phyloP scores from a whole-genome alignment of 2,329 filamentous ascomycete genomes.

The Scedosporium boydii region DNA sequence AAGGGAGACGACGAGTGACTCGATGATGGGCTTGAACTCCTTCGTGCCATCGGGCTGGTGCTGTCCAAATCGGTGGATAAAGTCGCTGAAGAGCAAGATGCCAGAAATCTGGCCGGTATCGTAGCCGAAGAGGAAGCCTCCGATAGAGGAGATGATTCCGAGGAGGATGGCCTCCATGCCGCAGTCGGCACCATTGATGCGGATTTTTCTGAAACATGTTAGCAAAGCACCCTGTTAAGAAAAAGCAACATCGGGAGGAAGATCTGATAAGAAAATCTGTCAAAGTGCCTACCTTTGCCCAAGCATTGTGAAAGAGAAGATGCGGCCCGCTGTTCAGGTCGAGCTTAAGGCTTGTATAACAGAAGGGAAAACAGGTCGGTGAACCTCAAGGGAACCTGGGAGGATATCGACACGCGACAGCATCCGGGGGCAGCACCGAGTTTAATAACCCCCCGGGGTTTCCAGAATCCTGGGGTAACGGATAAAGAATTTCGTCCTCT shows the following conservation, averaged over 20 bases:
- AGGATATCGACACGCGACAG: neutral
- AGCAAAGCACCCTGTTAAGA: neutral
- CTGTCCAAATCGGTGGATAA: constrained; percentile 40
- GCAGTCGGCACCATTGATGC: constrained; percentile 31
- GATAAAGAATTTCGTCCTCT: neutral
- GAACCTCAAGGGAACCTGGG: neutral
- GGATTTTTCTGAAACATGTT: constrained; percentile 23
- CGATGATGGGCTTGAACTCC: constrained; percentile 30
- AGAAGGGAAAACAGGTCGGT: neutral
- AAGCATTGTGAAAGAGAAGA: neutral
- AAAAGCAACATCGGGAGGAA: neutral
- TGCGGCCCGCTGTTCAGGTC: neutral
- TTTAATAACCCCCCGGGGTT: neutral
- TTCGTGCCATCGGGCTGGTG: constrained; percentile 25
- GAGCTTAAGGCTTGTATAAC: neutral
- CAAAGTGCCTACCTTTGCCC: neutral
- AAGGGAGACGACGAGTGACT: constrained; percentile 46
- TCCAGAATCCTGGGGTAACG: neutral
- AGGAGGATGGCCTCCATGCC: constrained; percentile 31
- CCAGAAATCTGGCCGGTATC: constrained; percentile 52
- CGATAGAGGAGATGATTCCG: constrained; percentile 44
- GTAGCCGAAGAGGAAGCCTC: constrained; percentile 55
- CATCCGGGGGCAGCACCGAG: neutral
- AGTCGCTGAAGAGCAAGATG: constrained; percentile 25
- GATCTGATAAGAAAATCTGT: neutral